Evolutionary conservation across 2,329 filamentous ascomycete species (phyloP).

Genomic region (Clonostachys solani): DNA sequence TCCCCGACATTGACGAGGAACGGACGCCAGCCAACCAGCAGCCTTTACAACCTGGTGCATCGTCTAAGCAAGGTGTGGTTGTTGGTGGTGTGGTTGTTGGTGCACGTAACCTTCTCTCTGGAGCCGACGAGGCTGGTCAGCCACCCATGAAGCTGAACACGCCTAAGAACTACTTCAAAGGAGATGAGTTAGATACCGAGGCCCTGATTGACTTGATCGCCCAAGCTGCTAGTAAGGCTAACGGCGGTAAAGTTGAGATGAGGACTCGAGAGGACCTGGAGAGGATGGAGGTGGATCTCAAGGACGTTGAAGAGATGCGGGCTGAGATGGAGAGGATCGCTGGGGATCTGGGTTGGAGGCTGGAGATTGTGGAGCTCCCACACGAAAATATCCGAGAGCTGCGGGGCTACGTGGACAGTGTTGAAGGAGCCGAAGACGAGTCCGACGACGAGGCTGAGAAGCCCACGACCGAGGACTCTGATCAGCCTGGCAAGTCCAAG

Average conservation of each 20-base stretch:
- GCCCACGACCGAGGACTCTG: not conserved
- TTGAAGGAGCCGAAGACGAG: conserved; percentile 28
- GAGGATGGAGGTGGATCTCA: conserved; percentile 60
- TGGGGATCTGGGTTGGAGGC: conserved; percentile 69
- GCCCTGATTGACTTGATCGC: conserved; percentile 37
- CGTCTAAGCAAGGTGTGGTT: conserved; percentile 26
- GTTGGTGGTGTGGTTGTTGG: conserved; percentile 52
- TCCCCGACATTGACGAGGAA: conserved; percentile 6
- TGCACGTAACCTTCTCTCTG: conserved; percentile 41
- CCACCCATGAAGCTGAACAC: conserved; percentile 38
- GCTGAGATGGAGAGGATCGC: conserved; percentile 66
- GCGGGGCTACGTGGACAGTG: conserved; percentile 63
- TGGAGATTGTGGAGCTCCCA: conserved; percentile 73
- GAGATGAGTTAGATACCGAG: conserved; percentile 4
- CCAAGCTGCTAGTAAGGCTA: conserved; percentile 22
- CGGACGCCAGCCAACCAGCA: not conserved
- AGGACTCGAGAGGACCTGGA: conserved; percentile 65
- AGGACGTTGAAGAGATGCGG: conserved; percentile 65
- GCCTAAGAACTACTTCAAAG: conserved; percentile 32
- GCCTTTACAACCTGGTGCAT: not conserved
- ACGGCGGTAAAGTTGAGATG: conserved; percentile 18
- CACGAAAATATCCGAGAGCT: conserved; percentile 55
- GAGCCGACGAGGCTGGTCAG: conserved; percentile 40
- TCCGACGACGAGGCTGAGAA: conserved; percentile 9
- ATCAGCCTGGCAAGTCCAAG: conserved; percentile 5